Percentiles rank a stretch among this genome's conserved stretches.
These are phyloP conservation scores for Colletotrichum sublineola DNA, from an alignment of 2,329 filamentous ascomycete species.

Conservation along the genomic window DNA sequence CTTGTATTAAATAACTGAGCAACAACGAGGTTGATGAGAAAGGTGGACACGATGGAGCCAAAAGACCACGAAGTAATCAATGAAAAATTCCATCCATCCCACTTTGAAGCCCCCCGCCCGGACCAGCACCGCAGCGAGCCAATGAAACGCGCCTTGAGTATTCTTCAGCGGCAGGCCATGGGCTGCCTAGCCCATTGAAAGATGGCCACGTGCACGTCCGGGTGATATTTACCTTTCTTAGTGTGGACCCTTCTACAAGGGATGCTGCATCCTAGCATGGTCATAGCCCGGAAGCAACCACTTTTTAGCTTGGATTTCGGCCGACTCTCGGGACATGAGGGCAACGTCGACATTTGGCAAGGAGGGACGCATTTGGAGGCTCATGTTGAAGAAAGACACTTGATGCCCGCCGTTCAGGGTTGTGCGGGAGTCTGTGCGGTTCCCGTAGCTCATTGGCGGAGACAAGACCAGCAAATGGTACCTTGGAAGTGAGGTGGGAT, in stretches of 20 bases:
- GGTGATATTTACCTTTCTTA: slow-evolving; percentile 39
- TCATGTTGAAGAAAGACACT: slow-evolving; percentile 30
- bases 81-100: slow-evolving; percentile 40
- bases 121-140: slow-evolving; percentile 26
- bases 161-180: slow-evolving; percentile 41
- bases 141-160: slow-evolving; percentile 36
- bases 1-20: slow-evolving; percentile 36
- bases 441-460: slow-evolving; percentile 43
- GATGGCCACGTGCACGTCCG: slow-evolving; percentile 42
- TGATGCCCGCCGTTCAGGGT: slow-evolving; percentile 39
- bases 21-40: slow-evolving; percentile 38
- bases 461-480: slow-evolving; percentile 35
- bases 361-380: slow-evolving; percentile 32
- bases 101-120: slow-evolving; percentile 33
- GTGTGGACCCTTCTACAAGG: slow-evolving; percentile 39
- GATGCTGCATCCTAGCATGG: slow-evolving; percentile 28
- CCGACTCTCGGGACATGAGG: slow-evolving; percentile 8
- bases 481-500: slow-evolving; percentile 38
- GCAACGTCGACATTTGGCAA: neutral
- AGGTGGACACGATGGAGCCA: slow-evolving; percentile 40
- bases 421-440: slow-evolving; percentile 45
- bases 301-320: slow-evolving; percentile 38
- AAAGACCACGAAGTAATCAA: slow-evolving; percentile 39
- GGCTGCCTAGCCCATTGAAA: slow-evolving; percentile 39
- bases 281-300: slow-evolving; percentile 37